phyloP scores from a whole-genome alignment of 768 basidiomycete genomes.

The Phylloporus rhodoxanthus region DNA sequence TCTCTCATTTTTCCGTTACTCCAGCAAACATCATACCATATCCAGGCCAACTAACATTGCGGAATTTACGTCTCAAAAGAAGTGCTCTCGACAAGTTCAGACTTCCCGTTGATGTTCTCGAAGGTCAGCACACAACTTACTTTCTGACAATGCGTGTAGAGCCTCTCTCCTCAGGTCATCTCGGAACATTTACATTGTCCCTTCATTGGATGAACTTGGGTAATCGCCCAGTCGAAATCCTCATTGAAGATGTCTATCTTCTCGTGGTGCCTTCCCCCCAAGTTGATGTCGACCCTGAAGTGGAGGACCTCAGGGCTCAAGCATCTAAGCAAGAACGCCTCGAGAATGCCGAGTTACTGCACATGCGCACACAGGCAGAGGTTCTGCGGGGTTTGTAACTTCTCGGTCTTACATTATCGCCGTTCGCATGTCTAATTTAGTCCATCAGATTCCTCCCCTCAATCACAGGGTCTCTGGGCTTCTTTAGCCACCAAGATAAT shows the following conservation, averaged over 20 bases:
- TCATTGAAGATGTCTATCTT: slow-evolving; percentile 92
- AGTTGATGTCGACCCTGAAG: slow-evolving; percentile 64
- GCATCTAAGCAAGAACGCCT: slow-evolving; percentile 86
- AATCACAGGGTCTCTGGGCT: slow-evolving; percentile 79
- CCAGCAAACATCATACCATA: slow-evolving; percentile 4
- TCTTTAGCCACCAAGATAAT: slow-evolving; percentile 85
- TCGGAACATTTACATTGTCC: slow-evolving; percentile 81
- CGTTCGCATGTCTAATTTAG: slow-evolving; percentile 6
- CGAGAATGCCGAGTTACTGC: slow-evolving; percentile 79
- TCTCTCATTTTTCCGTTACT: neutral
- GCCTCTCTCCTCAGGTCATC: slow-evolving; percentile 50
- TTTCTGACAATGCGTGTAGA: neutral
- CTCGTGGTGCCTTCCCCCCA: slow-evolving; percentile 81
- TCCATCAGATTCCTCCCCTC: slow-evolving; percentile 45
- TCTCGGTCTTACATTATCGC: neutral
- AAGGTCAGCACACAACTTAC: slow-evolving; percentile 46
- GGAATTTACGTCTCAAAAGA: slow-evolving; percentile 83
- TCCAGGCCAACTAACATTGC: slow-evolving; percentile 69
- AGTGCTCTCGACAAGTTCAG: slow-evolving; percentile 93
- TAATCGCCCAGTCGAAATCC: slow-evolving; percentile 84
- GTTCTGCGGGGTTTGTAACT: slow-evolving; percentile 38
- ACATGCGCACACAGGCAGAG: slow-evolving; percentile 56
- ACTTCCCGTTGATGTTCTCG: slow-evolving; percentile 89
- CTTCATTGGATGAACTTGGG: slow-evolving; percentile 87
- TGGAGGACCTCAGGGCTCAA: slow-evolving; percentile 78